Percentiles rank a stretch among this genome's conserved stretches.
These are phyloP conservation scores for Chalciporus sphaerocephalus DNA, from an alignment of 768 basidiomycete genomes.

Conservation along the genomic window DNA sequence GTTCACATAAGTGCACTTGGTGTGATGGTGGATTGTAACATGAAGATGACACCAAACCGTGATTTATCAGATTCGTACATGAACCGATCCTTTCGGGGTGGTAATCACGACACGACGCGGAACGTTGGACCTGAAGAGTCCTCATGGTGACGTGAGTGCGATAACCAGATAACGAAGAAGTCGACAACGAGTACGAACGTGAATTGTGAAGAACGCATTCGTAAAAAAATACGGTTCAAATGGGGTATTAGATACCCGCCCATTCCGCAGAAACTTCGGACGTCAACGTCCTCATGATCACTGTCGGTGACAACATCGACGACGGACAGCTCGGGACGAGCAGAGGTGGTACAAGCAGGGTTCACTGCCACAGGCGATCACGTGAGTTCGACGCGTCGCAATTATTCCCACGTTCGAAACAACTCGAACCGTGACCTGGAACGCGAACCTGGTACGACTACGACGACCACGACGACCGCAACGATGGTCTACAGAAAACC, in stretches of 20 bases:
- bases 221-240: not conserved
- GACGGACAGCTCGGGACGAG: too few species aligned
- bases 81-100: too few species aligned
- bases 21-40: conserved; percentile 8
- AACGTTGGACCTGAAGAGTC: too few species aligned
- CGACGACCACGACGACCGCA: conserved; percentile 1
- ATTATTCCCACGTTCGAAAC: conserved; percentile 19
- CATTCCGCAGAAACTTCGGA: too few species aligned
- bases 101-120: too few species aligned
- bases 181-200: not conserved
- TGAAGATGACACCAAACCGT: conserved; percentile 2
- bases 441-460: not conserved
- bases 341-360: too few species aligned
- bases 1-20: conserved; percentile 15
- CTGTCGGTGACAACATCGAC: too few species aligned
- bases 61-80: not conserved
- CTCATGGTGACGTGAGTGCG: not conserved
- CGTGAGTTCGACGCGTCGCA: conserved; percentile 29
- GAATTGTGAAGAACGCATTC: not conserved
- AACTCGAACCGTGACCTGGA: conserved; percentile 8
- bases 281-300: too few species aligned
- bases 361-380: conserved; percentile 8
- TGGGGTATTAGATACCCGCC: not conserved
- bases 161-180: not conserved
- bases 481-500: not conserved